Base-by-base conservation (phyloP, 106 monocot species). In the Vanilla planifolia region DNA sequence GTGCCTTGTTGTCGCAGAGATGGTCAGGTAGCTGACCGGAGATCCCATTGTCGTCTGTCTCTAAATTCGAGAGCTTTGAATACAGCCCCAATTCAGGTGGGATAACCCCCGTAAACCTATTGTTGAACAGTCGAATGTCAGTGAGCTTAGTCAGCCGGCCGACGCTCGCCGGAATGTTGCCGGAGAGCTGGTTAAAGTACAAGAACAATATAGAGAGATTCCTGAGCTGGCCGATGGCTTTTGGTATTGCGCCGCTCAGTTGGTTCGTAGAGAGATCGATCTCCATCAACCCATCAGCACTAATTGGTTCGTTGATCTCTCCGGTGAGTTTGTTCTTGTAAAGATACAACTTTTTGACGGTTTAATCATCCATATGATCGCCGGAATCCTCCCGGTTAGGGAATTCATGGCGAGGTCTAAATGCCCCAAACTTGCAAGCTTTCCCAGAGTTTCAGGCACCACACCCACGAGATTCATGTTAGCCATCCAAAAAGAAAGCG, bases 321-420 rank as follows among this genome's bases (percentile, higher is more conserved):
- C 85, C 88, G 11, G 63, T 26, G 21, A 93, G 32, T 0, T 46
- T 40, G 46, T 93, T 93, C 2, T 33, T 3, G 36, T 27, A 88
- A 13, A 93, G 39, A 35, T 74, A 85, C 3, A 93, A 4, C 0
- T 19, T 16, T 28, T 69, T 2, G 19, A 93, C 33, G 85, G 84
- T 62, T 64, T 7, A 44, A 85, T 57, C 28, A 40, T 64, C 88
- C 72, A 85, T 8, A 86, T 75, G 24, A 43, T 33, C 0, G 34
- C 60, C 0, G 85, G 85, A n/a, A 91, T 71, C 5, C 19, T 41
- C 0, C 85, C 90, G 10, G 27, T 60, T 29, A 91, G 75, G 0
- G 6, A 32, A 61, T 91, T 91, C 4, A 2, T 6, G 0, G 57
- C 1, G 33, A 91, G 51, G 45, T 85, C 79, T 0, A 92, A 41